A percentile compares a stretch with the other conserved stretches of the same genome.
phyloP scores from a whole-genome alignment of 2,329 filamentous ascomycete genomes.

The Trichoderma guizhouense region DNA sequence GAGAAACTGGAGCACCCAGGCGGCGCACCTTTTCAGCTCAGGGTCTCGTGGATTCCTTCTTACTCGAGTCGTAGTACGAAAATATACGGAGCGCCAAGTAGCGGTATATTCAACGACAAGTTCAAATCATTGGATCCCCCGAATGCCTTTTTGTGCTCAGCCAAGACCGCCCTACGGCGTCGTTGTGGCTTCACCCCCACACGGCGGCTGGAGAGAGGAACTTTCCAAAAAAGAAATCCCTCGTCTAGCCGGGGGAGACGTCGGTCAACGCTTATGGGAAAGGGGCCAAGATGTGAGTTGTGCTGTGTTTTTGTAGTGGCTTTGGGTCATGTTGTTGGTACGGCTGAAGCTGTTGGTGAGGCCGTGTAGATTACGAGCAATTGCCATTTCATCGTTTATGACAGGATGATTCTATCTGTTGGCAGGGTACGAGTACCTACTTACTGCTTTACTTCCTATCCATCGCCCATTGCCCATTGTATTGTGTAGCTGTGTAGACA shows the following conservation, averaged over 20 bases:
- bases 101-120: not conserved
- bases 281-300: not conserved
- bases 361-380: not conserved
- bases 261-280: not conserved
- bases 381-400: not conserved
- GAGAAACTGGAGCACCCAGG: not conserved
- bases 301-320: not conserved
- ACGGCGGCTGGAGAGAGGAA: not conserved
- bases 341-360: not conserved
- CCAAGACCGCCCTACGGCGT: not conserved
- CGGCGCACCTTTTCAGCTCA: not conserved
- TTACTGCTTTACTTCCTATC: not conserved
- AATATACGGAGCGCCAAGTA: not conserved
- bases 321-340: not conserved
- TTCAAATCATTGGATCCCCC: not conserved
- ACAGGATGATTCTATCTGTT: not conserved
- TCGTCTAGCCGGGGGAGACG: not conserved
- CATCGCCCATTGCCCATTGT: not conserved
- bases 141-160: not conserved
- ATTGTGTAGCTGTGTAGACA: not conserved
- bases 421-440: not conserved
- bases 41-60: conserved; percentile 7
- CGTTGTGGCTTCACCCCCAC: not conserved
- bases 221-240: not conserved
- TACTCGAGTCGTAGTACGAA: not conserved